A percentile compares a stretch with the other conserved stretches of the same genome.
Conservation (phyloP, 371 early-diverging fungal species). For the Mortierella sp. region DNA sequence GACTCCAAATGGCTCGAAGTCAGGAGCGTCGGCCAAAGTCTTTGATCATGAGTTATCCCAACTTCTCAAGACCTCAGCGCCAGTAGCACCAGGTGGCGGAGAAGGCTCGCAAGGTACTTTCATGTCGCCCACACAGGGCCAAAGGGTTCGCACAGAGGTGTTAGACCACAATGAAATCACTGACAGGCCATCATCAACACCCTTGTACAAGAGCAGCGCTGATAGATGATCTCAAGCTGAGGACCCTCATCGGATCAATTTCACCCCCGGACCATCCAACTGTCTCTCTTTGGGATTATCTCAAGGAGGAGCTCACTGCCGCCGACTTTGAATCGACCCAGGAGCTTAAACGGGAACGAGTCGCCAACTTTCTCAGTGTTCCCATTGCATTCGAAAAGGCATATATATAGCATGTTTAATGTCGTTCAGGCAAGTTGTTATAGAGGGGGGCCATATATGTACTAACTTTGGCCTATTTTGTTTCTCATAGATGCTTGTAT, state of each 20-base stretch:
- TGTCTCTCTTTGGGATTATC: constrained; percentile 67
- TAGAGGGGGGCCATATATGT: neutral
- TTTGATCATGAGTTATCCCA: constrained; percentile 34
- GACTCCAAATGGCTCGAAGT: constrained; percentile 9
- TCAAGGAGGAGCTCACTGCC: constrained; percentile 78
- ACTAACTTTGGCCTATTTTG: neutral
- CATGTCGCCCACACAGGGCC: neutral
- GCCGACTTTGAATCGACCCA: constrained; percentile 80
- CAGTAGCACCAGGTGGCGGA: neutral
- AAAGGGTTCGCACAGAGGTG: too few species aligned
- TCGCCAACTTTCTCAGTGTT: constrained; percentile 86
- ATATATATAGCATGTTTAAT: neutral
- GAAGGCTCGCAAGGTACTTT: constrained; percentile 26
- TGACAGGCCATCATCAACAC: neutral
- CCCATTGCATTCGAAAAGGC: constrained; percentile 89
- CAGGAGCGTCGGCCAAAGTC: constrained; percentile 20
- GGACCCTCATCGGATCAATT: constrained; percentile 40
- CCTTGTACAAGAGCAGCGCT: constrained; percentile 18
- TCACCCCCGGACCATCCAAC: constrained; percentile 32
- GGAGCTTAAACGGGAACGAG: constrained; percentile 86
- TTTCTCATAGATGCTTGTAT: constrained; percentile 68
- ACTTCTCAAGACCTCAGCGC: constrained; percentile 18
- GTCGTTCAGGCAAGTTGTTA: neutral
- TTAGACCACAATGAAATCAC: neutral
- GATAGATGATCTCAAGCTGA: constrained; percentile 37